Base-by-base conservation (phyloP, 768 basidiomycete species). In the Mycena filopes region DNA sequence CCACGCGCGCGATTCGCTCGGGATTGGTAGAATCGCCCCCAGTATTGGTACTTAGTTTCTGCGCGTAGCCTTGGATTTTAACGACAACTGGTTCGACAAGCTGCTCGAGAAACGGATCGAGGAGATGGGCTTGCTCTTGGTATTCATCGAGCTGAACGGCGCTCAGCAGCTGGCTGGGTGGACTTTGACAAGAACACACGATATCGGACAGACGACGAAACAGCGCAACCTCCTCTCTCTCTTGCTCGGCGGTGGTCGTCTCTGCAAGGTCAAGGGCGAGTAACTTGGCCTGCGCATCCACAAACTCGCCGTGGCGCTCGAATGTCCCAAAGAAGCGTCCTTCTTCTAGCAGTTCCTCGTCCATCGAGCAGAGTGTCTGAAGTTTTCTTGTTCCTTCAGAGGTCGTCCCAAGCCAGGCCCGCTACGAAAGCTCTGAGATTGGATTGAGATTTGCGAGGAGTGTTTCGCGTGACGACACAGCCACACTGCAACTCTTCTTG, bases 41-140 rank as follows among this genome's bases (percentile, higher is more conserved):
- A 13, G 71, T 69, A 25, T 69, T 74, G 65, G 77, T 70, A 36
- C 49, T 81, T 77, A 56, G 80, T 79, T 18, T 70, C 67, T 80
- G 84, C 13, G 89, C 85, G 67, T 87, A 84, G 10, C 71, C 68
- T 73, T 89, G 90, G 43, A 97, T 77, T 29, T 77, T 75, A 33
- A 88, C 83, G 36, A 95, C 87, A 2, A 91, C 87, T 0, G 96
- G 96, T 2, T 82, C 77, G 12, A 98, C 86, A 59, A 99, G 86
- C 33, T 80, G 74, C 72, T 96, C 93, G 21, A 99, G 84, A 70
- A 85, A 90, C 40, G 97, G 96, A 75, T 99, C 98, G 15, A 99
- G 83, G 4, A 99, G 85, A 75, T 95, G 94, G 3, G 96, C 84
- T 70, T 97, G 94, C 66, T 99, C 96, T 75, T 97, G 96, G 73